Base-by-base conservation (phyloP, 2,329 filamentous ascomycete species). In the Penicillium sp. region DNA sequence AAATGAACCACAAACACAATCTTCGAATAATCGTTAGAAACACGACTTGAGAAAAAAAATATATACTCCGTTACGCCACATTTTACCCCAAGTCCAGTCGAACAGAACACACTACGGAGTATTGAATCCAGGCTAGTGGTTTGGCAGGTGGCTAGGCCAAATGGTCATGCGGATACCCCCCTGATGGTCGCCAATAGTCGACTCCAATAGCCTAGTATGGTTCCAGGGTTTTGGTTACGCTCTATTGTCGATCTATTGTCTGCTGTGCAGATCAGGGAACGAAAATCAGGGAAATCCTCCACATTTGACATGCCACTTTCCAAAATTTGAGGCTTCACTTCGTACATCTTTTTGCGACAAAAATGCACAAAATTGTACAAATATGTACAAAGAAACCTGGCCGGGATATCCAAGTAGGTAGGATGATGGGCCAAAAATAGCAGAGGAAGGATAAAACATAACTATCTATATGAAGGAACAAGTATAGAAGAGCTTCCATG, bases 121-220 rank as follows among this genome's bases (percentile, higher is more conserved):
- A 60, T 63, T 63, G 55, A 65, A 61, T 49, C 59, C 58, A 62
- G 57, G 61, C 48, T 53, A 38, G 44, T 49, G 56, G 61, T 64
- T 65, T 66, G 62, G 60, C 58, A 66, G 56, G 51, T 38, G 41
- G 52, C 51, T 58, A 53, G 48, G 38, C 19, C 17, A 38, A 59
- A 61, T 66, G 55, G 55, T 63, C 33, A 36, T 17, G 29, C 49
- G 45, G 57, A 55, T 59, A 61, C 47, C 60, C 57, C 57, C 44
- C 51, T 55, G 58, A 61, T 61, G 58, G 57, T 64, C 23, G 47
- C 51, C 61, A 66, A 66, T 66, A 66, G 63, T 66, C 43, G 39
- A 45, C 29, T 54, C 33, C 29, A 61, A 60, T 64, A 58, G 55
- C 48, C 25, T 44, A 13, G 41, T 23, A 15, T 19, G 23, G 27